These are phyloP conservation scores for Spizellomyces punctatus DNA, from an alignment of 192 early-diverging fungal genomes.

Conservation along the genomic window DNA sequence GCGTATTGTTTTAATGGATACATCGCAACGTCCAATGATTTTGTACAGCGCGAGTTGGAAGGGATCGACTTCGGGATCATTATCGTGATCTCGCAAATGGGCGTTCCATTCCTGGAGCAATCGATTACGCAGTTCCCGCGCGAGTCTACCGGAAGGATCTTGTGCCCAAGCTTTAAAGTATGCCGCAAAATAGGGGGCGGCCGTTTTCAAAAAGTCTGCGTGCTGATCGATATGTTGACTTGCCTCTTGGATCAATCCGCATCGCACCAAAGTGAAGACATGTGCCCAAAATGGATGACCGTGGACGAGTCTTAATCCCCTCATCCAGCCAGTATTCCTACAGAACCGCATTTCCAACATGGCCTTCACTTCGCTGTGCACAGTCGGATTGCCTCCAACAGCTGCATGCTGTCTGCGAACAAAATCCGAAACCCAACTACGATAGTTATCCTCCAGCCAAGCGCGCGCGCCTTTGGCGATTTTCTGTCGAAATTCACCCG, in stretches of 20 bases:
- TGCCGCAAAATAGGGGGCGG: slow-evolving; percentile 59
- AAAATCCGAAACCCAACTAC: slow-evolving; percentile 10
- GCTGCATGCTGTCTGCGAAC: slow-evolving; percentile 42
- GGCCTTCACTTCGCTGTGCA: slow-evolving; percentile 69
- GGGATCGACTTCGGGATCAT: slow-evolving; percentile 63
- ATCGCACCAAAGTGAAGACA: slow-evolving; percentile 80
- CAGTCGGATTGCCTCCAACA: slow-evolving; percentile 81
- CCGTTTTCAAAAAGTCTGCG: slow-evolving; percentile 34
- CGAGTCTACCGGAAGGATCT: slow-evolving; percentile 45
- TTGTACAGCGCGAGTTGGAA: slow-evolving; percentile 92
- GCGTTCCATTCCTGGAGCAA: slow-evolving; percentile 63
- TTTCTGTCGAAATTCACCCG: slow-evolving; percentile 24
- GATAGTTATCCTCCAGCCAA: slow-evolving; percentile 44
- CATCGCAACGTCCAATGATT: slow-evolving; percentile 86
- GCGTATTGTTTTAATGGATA: slow-evolving; percentile 62
- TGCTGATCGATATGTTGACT: slow-evolving; percentile 53
- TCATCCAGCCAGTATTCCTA: slow-evolving; percentile 47
- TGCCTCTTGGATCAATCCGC: slow-evolving; percentile 70
- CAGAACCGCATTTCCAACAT: slow-evolving; percentile 73
- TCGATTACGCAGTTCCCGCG: slow-evolving; percentile 51
- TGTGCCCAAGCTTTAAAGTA: slow-evolving; percentile 71
- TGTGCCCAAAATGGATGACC: slow-evolving; percentile 82
- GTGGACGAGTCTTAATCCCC: slow-evolving; percentile 33
- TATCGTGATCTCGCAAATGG: slow-evolving; percentile 44
- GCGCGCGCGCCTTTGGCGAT: slow-evolving; percentile 31